A percentile compares a stretch with the other conserved stretches of the same genome.
Conservation (phyloP, 257 asterid species). For the Capsicum pubescens region DNA sequence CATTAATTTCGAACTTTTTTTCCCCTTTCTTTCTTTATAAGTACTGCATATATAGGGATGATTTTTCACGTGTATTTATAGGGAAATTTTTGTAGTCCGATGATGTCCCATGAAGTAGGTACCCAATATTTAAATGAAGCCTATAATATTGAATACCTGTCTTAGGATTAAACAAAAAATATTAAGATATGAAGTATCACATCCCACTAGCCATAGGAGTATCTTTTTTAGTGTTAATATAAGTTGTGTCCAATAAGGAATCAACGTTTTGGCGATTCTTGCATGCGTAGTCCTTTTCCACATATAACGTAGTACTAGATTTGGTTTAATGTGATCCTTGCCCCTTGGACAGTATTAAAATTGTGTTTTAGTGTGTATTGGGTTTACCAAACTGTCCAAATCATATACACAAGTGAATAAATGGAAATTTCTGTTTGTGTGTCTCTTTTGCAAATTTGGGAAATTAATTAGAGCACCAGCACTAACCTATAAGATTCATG, state of each 20-base stretch:
- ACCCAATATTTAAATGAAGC: constrained; percentile 5
- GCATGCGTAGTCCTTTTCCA: background rate
- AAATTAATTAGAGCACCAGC: background rate
- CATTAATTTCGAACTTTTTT: constrained; percentile 12
- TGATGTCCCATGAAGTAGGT: background rate
- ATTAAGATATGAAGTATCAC: background rate
- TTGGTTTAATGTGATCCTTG: too few relatives aligned
- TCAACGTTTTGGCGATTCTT: constrained; percentile 8
- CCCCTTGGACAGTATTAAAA: too few relatives aligned
- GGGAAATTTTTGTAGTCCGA: background rate
- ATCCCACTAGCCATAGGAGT: background rate
- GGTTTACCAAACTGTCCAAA: too few relatives aligned
- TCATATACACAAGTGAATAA: background rate
- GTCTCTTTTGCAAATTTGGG: constrained; percentile 19
- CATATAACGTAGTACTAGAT: too few relatives aligned
- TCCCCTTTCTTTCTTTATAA: background rate
- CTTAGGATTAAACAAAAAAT: background rate
- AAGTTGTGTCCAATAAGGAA: background rate
- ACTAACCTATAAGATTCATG: background rate
- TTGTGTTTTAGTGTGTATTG: too few relatives aligned
- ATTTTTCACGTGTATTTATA: constrained; percentile 15
- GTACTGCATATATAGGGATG: background rate
- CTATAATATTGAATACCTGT: background rate
- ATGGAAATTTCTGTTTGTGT: background rate
- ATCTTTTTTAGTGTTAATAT: background rate